A percentile compares a stretch with the other conserved stretches of the same genome.
Evolutionary conservation across 106 monocot genomes (phyloP).

Genomic region (Amphibolis antarctica): DNA sequence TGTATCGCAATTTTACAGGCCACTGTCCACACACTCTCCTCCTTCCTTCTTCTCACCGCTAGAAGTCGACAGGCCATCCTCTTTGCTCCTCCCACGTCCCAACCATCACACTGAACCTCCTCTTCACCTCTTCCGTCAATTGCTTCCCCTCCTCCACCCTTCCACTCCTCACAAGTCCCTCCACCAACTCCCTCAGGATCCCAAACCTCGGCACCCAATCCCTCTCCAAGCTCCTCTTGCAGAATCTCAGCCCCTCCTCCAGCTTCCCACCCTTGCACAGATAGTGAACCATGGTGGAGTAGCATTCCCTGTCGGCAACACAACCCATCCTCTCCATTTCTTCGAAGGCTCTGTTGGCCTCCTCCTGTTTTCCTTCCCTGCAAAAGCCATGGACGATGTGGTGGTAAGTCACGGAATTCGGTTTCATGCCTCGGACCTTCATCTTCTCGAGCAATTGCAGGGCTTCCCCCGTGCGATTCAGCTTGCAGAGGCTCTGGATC

Average conservation of each 20-base stretch:
- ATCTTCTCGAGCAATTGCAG: conserved; percentile 49
- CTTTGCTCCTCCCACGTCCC: conserved; percentile 85
- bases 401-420: too few species aligned
- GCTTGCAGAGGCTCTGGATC: conserved; percentile 60
- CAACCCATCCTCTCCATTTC: conserved; percentile 19
- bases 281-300: conserved; percentile 58
- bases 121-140: conserved; percentile 50
- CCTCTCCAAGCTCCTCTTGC: conserved; percentile 42
- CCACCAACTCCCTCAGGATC: conserved; percentile 61
- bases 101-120: conserved; percentile 43
- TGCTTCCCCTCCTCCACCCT: conserved; percentile 57
- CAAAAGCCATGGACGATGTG: conserved; percentile 71
- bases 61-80: too few species aligned
- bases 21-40: conserved; percentile 8
- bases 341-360: too few species aligned
- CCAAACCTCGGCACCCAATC: conserved; percentile 72
- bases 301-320: conserved; percentile 40
- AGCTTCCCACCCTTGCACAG: conserved; percentile 70
- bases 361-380: conserved; percentile 56
- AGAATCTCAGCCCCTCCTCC: conserved; percentile 41
- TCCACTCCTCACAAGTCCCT: conserved; percentile 34
- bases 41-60: too few species aligned
- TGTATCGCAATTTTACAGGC: not conserved
- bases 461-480: too few species aligned
- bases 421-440: conserved; percentile 33